Conservation (phyloP, 2,329 filamentous ascomycete genomes). For the Colletotrichum tamarilloi region DNA sequence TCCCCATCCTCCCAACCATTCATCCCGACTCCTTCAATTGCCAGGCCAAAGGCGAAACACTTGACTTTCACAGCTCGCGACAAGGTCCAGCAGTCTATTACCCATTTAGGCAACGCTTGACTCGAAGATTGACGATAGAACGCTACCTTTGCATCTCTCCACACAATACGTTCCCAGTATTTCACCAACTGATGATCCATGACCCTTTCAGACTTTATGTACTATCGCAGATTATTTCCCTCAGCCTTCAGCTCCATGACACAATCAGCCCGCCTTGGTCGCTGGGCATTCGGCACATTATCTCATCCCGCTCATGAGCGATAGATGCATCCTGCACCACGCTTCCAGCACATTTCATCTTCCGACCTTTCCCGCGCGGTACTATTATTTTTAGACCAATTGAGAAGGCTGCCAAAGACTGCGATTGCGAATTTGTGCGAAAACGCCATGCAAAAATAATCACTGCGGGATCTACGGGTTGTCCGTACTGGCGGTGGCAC, state of each 20-base stretch:
- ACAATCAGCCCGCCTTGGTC: background rate
- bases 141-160: conserved; percentile 10
- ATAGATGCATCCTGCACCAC: background rate
- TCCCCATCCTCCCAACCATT: background rate
- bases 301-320: background rate
- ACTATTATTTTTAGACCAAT: background rate
- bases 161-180: conserved; percentile 20
- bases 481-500: background rate
- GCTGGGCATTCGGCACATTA: background rate
- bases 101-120: conserved; percentile 31
- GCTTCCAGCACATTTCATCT: background rate
- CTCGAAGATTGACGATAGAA: conserved; percentile 33
- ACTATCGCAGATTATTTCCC: conserved; percentile 25
- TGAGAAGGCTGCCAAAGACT: background rate
- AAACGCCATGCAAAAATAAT: conserved; percentile 4
- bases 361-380: background rate
- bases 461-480: conserved; percentile 9
- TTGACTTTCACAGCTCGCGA: conserved; percentile 24
- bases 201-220: conserved; percentile 25
- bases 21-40: conserved; percentile 1
- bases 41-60: conserved; percentile 31
- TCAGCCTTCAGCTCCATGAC: conserved; percentile 8
- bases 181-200: conserved; percentile 32
- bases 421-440: background rate
- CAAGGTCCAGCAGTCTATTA: conserved; percentile 23